Conservation (phyloP, 441 rosid genomes). For the Gossypium aridum region DNA sequence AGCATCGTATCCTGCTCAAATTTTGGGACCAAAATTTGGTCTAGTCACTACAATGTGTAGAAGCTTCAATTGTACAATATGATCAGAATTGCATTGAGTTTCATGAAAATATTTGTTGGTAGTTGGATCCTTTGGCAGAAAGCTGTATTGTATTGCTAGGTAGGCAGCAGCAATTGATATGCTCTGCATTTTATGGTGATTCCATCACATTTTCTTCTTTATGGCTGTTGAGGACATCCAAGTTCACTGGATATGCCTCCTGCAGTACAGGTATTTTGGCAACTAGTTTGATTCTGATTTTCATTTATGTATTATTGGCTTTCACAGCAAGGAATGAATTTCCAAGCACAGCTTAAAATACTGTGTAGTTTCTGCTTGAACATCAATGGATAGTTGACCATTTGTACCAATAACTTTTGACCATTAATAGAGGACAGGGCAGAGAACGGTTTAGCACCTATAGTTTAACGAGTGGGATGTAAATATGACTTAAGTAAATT, state of each 20-base stretch:
- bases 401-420: not conserved
- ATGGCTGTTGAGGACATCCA: not conserved
- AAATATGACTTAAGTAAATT: not conserved
- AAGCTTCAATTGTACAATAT: not conserved
- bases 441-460: not conserved
- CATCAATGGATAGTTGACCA: not conserved
- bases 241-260: not conserved
- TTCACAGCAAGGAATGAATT: not conserved
- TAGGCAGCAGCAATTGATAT: constrained; percentile 14
- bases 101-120: constrained; percentile 1
- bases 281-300: not conserved
- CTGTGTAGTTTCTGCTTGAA: not conserved
- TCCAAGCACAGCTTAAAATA: not conserved
- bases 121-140: constrained; percentile 15
- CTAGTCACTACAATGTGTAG: not conserved
- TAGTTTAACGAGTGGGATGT: not conserved
- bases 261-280: not conserved
- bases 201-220: constrained; percentile 3
- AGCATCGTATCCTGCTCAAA: not conserved
- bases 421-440: not conserved
- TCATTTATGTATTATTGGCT: not conserved
- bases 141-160: constrained; percentile 6
- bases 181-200: constrained; percentile 18
- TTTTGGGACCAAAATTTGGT: not conserved
- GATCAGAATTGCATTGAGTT: not conserved